A percentile compares a stretch with the other conserved stretches of the same genome.
Evolutionary conservation across 2,329 filamentous ascomycete species (phyloP).

Genomic region (Fusarium buharicum): DNA sequence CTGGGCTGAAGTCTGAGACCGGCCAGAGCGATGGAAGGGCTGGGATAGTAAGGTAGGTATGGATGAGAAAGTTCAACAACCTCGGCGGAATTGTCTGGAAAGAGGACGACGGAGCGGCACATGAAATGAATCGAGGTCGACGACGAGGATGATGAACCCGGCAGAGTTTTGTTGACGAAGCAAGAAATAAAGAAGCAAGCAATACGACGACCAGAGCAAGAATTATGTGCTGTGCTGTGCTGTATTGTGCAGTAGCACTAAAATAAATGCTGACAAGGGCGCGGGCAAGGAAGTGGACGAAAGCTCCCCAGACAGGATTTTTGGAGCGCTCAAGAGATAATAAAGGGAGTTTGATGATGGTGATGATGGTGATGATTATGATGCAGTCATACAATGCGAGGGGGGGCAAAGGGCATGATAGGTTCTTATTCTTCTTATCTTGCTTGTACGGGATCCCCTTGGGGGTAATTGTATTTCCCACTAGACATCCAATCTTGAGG

Average conservation of each 20-base stretch:
- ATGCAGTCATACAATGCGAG: conserved; percentile 18
- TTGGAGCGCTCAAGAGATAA: conserved; percentile 23
- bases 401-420: neutral
- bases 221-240: no score
- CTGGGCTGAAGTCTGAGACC: conserved; percentile 46
- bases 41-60: neutral
- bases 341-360: neutral
- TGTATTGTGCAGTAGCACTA: no score
- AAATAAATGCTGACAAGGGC: conserved; percentile 7
- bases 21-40: conserved; percentile 33
- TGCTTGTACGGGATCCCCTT: conserved; percentile 1
- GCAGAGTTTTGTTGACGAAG: neutral
- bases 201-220: neutral
- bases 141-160: neutral
- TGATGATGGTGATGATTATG: conserved; percentile 12
- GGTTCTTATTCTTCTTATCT: no score
- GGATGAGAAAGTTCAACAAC: neutral
- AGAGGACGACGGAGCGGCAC: conserved; percentile 8
- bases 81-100: conserved; percentile 1
- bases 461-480: conserved; percentile 24
- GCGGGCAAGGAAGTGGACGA: conserved; percentile 9
- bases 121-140: conserved; percentile 11
- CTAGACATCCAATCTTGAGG: conserved; percentile 4
- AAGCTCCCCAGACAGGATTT: conserved; percentile 26
- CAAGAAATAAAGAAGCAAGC: conserved; percentile 4